Conservation (phyloP, 164 flowering plant genomes). For the Houttuynia cordata region DNA sequence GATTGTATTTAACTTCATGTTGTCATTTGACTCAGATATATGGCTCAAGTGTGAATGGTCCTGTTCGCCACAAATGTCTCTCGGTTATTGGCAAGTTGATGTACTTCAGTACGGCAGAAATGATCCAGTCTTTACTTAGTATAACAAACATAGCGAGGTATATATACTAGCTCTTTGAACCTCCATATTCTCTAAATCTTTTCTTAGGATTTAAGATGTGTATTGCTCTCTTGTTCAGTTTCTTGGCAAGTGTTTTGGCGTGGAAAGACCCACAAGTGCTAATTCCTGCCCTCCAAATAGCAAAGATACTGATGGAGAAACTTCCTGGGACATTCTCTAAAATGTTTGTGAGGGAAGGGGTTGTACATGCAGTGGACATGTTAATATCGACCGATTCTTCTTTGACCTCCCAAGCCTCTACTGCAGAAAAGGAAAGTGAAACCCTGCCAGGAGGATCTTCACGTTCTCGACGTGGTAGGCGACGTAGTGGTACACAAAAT, state of each 20-base stretch:
- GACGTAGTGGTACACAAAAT: conserved; percentile 50
- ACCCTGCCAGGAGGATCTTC: conserved; percentile 45
- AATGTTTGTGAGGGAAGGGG: conserved; percentile 95
- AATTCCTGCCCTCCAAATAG: conserved; percentile 87
- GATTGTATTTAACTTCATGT: background rate
- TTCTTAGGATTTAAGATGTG: background rate
- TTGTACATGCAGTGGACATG: conserved; percentile 88
- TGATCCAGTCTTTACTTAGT: conserved; percentile 67
- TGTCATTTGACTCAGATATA: conserved; percentile 49
- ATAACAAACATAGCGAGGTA: conserved; percentile 93
- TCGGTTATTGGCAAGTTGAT: conserved; percentile 90
- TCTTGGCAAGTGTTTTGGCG: conserved; percentile 92
- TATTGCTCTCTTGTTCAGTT: conserved; percentile 29
- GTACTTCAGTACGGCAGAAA: conserved; percentile 87
- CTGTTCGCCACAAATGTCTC: conserved; percentile 95
- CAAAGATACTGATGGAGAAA: conserved; percentile 94
- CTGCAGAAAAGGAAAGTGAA: conserved; percentile 66
- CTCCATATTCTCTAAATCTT: background rate
- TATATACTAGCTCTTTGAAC: background rate
- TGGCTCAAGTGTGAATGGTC: conserved; percentile 95
- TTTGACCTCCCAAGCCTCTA: conserved; percentile 27
- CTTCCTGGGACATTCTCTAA: conserved; percentile 87
- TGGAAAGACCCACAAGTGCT: conserved; percentile 96
- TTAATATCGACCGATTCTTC: conserved; percentile 37
- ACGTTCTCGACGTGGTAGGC: conserved; percentile 69